Evolutionary conservation across 2,329 filamentous ascomycete species (phyloP), one percentile per base, ranked within the genome.

Genomic region (Ophiostoma sp.): DNA sequence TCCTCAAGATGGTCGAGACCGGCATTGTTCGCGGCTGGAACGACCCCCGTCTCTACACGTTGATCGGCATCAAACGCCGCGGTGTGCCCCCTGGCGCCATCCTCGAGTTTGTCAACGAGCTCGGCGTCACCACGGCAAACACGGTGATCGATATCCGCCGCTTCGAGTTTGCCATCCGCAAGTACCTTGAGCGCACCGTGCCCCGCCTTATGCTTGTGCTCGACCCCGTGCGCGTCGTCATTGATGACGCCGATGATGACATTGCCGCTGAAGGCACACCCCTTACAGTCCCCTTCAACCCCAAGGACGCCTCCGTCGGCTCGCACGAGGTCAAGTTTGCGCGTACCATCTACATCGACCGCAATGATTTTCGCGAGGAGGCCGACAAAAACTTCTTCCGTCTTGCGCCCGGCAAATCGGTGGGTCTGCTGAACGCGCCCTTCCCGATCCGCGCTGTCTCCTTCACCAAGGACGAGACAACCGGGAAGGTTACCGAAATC

Each of bases 31-130:
- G 90, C 52, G 91, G 87, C 68, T 97, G 93, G 92, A 91, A 97
- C 74, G 94, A 97, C 75, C 94, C 93, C 11, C 86, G 94, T 47
- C 83, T 98, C 5, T 97, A 92, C 79, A 97, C 93, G 0, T 82
- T 97, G 36, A 93, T 95, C 70, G 92, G 87, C 1, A 86, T 97
- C 66, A 89, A 91, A 68, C 86, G 94, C 66, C 87, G 93, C 69
- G 94, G 94, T 76, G 86, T 97, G 0, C 94, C 94, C 0, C 93
- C 94, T 0, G 91, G 91, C 38, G 93, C 93, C 1, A 90, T 97
- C 70, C 85, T 97, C 69, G 89, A 91, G 69, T 98, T 97, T 74
- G 88, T 97, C 70, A 92, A 93, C 73, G 93, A 97, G 78, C 87
- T 97, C 27, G 94, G 94, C 47, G 93, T 97, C 49, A 96, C 93